These are phyloP conservation scores for Arctium minus DNA, from an alignment of 129 eudicot genomes.

Conservation along the genomic window DNA sequence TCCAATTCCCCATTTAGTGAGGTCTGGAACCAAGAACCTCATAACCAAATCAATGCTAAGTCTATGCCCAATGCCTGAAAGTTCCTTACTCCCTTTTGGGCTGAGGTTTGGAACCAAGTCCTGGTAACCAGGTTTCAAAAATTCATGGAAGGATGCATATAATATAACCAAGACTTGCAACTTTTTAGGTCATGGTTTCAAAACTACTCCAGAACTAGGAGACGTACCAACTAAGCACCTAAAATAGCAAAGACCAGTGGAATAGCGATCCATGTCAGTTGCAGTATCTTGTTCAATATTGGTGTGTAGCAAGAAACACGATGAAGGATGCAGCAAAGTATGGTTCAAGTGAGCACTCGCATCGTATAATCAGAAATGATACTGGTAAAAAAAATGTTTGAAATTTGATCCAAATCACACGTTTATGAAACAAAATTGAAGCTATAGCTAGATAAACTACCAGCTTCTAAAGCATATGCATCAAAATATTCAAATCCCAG, in stretches of 20 bases:
- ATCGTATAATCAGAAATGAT: neutral
- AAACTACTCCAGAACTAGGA: neutral
- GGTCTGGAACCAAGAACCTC: too few species aligned
- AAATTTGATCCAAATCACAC: neutral
- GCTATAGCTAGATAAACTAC: neutral
- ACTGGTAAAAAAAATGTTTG: neutral
- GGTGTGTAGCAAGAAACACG: too few species aligned
- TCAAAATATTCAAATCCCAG: conserved; percentile 6
- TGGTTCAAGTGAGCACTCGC: neutral
- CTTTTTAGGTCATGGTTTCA: neutral
- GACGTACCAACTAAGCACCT: neutral
- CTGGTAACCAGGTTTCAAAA: too few species aligned
- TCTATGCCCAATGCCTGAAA: too few species aligned
- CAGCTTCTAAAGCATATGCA: conserved; percentile 2
- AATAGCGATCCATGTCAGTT: neutral
- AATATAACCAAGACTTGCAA: neutral
- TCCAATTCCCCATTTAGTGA: too few species aligned
- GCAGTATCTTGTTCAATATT: neutral
- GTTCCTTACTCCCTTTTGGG: too few species aligned
- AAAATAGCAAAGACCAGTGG: neutral
- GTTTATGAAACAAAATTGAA: conserved; percentile 13
- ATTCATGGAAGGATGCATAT: neutral
- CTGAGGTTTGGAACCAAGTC: too few species aligned
- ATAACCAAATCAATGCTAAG: too few species aligned
- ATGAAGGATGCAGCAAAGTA: neutral